These are phyloP conservation scores for Ajuga reptans DNA, from an alignment of 305 asterid species.

Conservation along the genomic window DNA sequence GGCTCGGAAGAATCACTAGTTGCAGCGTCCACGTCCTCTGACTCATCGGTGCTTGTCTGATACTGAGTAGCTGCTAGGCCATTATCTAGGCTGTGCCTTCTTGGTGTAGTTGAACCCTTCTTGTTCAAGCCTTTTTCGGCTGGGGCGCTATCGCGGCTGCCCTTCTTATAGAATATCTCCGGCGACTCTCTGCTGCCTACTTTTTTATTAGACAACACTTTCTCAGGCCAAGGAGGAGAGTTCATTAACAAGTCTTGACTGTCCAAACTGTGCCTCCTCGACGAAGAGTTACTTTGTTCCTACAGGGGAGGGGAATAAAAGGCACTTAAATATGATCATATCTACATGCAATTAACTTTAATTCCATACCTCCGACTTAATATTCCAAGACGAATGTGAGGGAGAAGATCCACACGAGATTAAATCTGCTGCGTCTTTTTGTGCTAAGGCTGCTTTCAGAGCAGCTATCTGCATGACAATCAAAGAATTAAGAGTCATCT, in stretches of 20 bases:
- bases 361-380: constrained; percentile 41
- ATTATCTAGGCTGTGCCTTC: constrained; percentile 39
- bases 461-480: constrained; percentile 41
- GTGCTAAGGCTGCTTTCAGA: constrained; percentile 65
- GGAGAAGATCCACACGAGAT: constrained; percentile 39
- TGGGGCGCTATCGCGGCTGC: background rate
- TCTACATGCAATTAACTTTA: background rate
- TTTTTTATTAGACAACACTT: background rate
- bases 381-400: constrained; percentile 33
- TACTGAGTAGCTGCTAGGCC: constrained; percentile 19
- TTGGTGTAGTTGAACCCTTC: constrained; percentile 5
- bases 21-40: constrained; percentile 49
- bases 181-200: constrained; percentile 15
- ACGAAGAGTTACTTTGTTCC: constrained; percentile 32
- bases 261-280: constrained; percentile 58
- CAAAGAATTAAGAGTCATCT: background rate
- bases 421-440: constrained; percentile 45
- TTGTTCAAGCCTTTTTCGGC: constrained; percentile 18
- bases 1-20: constrained; percentile 66
- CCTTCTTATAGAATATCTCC: constrained; percentile 9
- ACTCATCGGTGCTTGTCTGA: constrained; percentile 28
- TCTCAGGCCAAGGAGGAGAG: constrained; percentile 45
- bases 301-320: background rate
- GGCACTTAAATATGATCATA: no score
- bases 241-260: constrained; percentile 33